Evolutionary conservation across 352 stramenopile genomes (phyloP).

Genomic region (Pythium volutum): DNA sequence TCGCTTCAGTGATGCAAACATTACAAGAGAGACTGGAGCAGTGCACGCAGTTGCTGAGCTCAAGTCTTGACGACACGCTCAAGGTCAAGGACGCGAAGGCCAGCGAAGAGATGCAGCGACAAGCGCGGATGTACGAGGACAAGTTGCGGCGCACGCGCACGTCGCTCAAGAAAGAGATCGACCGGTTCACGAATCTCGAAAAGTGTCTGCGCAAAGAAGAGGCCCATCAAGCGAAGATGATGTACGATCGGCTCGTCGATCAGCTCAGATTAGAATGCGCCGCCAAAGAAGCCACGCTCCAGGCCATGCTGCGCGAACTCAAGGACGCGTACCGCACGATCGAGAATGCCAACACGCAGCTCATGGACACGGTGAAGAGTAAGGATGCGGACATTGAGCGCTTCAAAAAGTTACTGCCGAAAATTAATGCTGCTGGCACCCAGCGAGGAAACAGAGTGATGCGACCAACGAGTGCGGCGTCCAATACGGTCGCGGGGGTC

Average conservation of each 20-base stretch:
- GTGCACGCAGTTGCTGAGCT: slow-evolving; percentile 32
- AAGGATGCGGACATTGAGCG: slow-evolving; percentile 43
- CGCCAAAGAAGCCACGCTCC: slow-evolving; percentile 39
- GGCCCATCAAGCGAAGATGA: slow-evolving; percentile 42
- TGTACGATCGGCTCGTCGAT: slow-evolving; percentile 42
- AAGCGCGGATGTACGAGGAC: slow-evolving; percentile 46
- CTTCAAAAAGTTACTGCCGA: slow-evolving; percentile 50
- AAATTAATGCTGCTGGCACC: background rate
- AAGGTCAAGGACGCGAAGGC: slow-evolving; percentile 30
- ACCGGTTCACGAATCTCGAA: slow-evolving; percentile 54
- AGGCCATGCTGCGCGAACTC: slow-evolving; percentile 48
- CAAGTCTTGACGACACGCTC: slow-evolving; percentile 40
- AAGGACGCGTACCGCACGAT: slow-evolving; percentile 44
- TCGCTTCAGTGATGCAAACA: slow-evolving; percentile 25
- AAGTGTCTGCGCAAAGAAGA: slow-evolving; percentile 64
- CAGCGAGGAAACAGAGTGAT: background rate
- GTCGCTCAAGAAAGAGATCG: slow-evolving; percentile 61
- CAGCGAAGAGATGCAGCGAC: slow-evolving; percentile 36
- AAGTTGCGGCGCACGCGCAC: slow-evolving; percentile 47
- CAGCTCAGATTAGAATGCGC: slow-evolving; percentile 42
- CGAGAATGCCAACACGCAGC: slow-evolving; percentile 47
- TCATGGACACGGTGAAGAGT: slow-evolving; percentile 46
- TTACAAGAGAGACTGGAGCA: slow-evolving; percentile 27
- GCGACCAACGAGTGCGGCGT: slow-evolving; percentile 9
- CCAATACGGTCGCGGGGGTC: background rate